These are phyloP conservation scores for Scheffersomyces lignicola DNA, from an alignment of 1,139 yeast species.

Conservation along the genomic window DNA sequence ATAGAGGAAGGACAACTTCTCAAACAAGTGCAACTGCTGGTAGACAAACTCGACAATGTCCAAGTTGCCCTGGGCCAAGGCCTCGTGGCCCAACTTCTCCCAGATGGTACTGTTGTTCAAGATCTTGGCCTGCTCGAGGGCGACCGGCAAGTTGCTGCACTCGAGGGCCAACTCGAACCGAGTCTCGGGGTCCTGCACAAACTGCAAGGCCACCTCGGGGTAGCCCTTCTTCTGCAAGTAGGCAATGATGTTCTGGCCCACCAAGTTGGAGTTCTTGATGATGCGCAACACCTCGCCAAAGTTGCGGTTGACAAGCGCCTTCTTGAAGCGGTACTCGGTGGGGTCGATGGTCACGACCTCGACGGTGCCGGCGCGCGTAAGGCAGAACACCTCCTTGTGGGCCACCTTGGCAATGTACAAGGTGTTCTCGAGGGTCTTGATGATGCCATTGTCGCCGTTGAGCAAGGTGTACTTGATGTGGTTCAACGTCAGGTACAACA, in stretches of 20 bases:
- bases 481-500: constrained; percentile 90
- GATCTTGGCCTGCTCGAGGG: constrained; percentile 84
- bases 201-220: constrained; percentile 92
- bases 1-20: constrained; percentile 86
- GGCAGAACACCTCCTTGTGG: constrained; percentile 73
- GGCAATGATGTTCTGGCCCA: constrained; percentile 95
- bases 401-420: constrained; percentile 74
- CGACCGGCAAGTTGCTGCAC: constrained; percentile 84
- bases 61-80: constrained; percentile 85
- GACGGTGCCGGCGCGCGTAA: constrained; percentile 84
- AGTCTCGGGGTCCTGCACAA: constrained; percentile 95
- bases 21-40: constrained; percentile 85
- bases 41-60: constrained; percentile 83
- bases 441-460: constrained; percentile 93
- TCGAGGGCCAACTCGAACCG: constrained; percentile 94
- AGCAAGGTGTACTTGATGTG: constrained; percentile 91
- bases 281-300: constrained; percentile 90
- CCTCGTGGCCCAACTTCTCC: constrained; percentile 84
- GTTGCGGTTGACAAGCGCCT: constrained; percentile 85
- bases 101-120: constrained; percentile 70
- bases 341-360: constrained; percentile 84
- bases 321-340: constrained; percentile 94
- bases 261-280: constrained; percentile 84
- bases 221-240: constrained; percentile 94
- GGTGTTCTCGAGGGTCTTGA: constrained; percentile 91